Base-by-base conservation (phyloP, 2,329 filamentous ascomycete species). In the Colletotrichum caudatum region DNA sequence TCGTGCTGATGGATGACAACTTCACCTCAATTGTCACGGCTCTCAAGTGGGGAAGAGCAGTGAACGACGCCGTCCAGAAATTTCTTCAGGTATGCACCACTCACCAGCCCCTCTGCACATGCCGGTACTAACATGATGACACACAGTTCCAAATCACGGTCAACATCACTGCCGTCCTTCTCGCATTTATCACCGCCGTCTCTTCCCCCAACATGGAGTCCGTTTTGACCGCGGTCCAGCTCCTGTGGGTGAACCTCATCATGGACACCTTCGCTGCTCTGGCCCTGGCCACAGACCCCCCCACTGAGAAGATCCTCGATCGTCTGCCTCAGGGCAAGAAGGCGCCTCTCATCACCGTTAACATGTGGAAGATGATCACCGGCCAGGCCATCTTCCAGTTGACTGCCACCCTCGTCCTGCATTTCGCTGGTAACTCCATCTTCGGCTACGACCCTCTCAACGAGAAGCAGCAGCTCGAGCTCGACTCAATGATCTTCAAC, bases 201-300 rank as follows among this genome's bases (percentile, higher is more conserved):
- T 86, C 88, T 11, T 86, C 84, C 68, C 78, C 82, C 7, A 81
- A 87, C 14, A 86, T 87, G 80, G 80, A 86, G 56, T 88, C 90
- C 6, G 88, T 92, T 2, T 85, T 92, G 56, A 91, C 87, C 1
- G 89, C 91, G 0, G 89, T 92, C 0, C 90, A 92, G 75, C 84
- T 92, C 54, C 84, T 92, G 44, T 92, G 90, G 90, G 88, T 92
- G 62, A 92, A 92, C 76, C 81, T 92, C 59, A 92, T 92, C 77
- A 92, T 92, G 89, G 89, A 91, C 75, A 91, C 90, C 7, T 90
- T 92, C 71, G 90, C 90, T 2, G 90, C 90, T 18, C 86, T 92
- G 39, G 90, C 89, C 11, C 83, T 91, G 14, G 90, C 90, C 7
- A 92, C 90, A 0, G 90, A 92, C 74, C 87, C 88, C 5, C 90